A percentile compares a stretch with the other conserved stretches of the same genome.
Evolutionary conservation across 371 early-diverging fungal genomes (phyloP).

Genomic region (Coemansia sp.): DNA sequence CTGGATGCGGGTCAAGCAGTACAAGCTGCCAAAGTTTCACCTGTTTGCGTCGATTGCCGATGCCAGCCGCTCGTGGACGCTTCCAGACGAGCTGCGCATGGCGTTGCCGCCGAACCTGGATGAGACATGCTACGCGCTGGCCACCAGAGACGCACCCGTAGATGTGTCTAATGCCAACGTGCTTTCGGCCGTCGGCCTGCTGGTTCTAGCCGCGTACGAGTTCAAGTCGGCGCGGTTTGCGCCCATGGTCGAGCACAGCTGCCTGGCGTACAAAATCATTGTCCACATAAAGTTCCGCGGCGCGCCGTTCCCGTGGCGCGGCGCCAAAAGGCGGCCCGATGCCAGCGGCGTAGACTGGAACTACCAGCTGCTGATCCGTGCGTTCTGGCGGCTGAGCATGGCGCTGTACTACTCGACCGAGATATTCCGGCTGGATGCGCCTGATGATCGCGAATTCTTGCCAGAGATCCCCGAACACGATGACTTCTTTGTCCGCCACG

Average conservation of each 20-base stretch:
- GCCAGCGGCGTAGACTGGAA: conserved; percentile 34
- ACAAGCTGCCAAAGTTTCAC: conserved; percentile 41
- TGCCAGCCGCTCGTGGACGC: conserved; percentile 48
- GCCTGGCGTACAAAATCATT: conserved; percentile 43
- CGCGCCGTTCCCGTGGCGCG: conserved; percentile 47
- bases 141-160: conserved; percentile 23
- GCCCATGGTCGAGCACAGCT: conserved; percentile 48
- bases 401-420: conserved; percentile 43
- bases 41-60: conserved; percentile 45
- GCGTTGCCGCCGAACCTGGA: conserved; percentile 48
- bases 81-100: conserved; percentile 38
- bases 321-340: conserved; percentile 15
- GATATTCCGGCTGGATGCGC: conserved; percentile 47
- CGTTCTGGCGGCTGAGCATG: conserved; percentile 46
- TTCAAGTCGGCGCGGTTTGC: conserved; percentile 51
- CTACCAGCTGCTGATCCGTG: conserved; percentile 45
- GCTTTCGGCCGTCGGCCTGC: conserved; percentile 26
- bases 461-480: conserved; percentile 43
- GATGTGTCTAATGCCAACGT: conserved; percentile 22
- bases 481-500: conserved; percentile 39
- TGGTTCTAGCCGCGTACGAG: conserved; percentile 43
- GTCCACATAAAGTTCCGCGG: conserved; percentile 43
- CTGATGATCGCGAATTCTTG: conserved; percentile 48
- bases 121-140: conserved; percentile 43
- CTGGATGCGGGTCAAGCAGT: conserved; percentile 47